A percentile compares a stretch with the other conserved stretches of the same genome.
phyloP scores from a whole-genome alignment of 2,329 filamentous ascomycete species.

The Sphaerostilbella broomeana region DNA sequence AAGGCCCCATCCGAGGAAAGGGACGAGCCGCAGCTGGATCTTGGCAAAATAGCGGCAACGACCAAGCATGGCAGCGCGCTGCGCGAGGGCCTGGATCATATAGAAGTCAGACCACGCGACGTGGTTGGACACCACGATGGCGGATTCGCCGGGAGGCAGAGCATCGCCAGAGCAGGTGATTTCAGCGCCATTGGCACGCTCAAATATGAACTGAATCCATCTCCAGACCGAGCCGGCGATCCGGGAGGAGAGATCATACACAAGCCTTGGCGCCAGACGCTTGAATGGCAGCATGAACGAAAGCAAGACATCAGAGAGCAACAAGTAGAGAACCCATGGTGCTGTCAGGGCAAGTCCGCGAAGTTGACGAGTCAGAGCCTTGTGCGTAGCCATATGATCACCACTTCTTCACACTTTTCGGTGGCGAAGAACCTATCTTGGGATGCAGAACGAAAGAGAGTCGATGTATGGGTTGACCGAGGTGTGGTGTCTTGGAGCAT shows the following conservation, averaged over 20 bases:
- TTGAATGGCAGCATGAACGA: constrained; percentile 43
- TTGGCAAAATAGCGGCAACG: constrained; percentile 58
- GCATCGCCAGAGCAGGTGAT: constrained; percentile 48
- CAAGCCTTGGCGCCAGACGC: constrained; percentile 39
- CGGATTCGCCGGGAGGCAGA: constrained; percentile 48
- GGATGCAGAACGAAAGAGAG: too few species aligned
- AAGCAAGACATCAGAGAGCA: constrained; percentile 44
- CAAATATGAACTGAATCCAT: constrained; percentile 53
- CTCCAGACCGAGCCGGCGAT: constrained; percentile 50
- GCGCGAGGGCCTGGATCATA: constrained; percentile 53
- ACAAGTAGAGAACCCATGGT: constrained; percentile 49
- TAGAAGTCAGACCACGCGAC: constrained; percentile 59
- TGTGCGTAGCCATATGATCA: constrained; percentile 14
- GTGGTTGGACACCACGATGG: constrained; percentile 55
- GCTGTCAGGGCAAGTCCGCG: constrained; percentile 37
- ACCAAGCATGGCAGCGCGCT: constrained; percentile 50
- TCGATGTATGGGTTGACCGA: too few species aligned
- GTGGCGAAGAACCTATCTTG: too few species aligned
- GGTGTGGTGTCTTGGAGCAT: too few species aligned
- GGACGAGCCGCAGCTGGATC: constrained; percentile 50
- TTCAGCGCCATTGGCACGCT: constrained; percentile 43
- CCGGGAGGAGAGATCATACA: constrained; percentile 48
- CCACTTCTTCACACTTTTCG: too few species aligned
- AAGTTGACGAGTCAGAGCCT: constrained; percentile 28
- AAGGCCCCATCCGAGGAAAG: constrained; percentile 57